Conservation (phyloP, 257 asterid species). For the Solanum phureja region DNA sequence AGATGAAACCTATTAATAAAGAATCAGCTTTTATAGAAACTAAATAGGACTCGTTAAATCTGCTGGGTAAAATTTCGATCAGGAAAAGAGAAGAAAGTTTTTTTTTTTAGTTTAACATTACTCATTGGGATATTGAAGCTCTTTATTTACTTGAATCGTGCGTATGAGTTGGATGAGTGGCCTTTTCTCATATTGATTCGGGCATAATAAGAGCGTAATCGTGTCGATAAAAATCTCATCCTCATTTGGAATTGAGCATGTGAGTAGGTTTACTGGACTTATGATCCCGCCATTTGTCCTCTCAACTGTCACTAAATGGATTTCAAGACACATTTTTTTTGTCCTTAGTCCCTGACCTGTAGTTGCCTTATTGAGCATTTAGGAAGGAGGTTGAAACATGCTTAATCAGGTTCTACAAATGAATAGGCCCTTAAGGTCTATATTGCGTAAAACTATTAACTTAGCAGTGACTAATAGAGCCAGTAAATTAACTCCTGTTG, state of each 20-base stretch:
- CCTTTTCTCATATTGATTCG: not conserved
- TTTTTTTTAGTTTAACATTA: not conserved
- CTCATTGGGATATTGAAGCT: not conserved
- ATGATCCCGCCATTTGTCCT: not conserved
- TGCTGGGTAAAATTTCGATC: not conserved
- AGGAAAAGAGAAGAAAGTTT: not conserved
- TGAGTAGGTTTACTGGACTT: not conserved
- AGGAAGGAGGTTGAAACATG: not conserved
- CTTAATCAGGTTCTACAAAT: not conserved
- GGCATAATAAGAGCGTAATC: not conserved
- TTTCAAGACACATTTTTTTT: not conserved
- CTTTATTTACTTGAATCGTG: not conserved
- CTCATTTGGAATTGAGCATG: not conserved
- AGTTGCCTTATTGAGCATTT: not conserved
- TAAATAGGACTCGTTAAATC: not conserved
- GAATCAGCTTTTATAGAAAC: not conserved
- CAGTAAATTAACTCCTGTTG: not conserved
- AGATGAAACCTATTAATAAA: not conserved
- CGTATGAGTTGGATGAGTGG: not conserved
- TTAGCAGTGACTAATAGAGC: not conserved
- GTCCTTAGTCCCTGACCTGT: not conserved
- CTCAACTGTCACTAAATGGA: not conserved
- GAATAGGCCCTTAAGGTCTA: not conserved
- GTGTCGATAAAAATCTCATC: not conserved
- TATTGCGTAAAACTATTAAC: not conserved